These are phyloP conservation scores for Desmodesmus armatus DNA, from an alignment of 139 green algal genomes.

Conservation along the genomic window DNA sequence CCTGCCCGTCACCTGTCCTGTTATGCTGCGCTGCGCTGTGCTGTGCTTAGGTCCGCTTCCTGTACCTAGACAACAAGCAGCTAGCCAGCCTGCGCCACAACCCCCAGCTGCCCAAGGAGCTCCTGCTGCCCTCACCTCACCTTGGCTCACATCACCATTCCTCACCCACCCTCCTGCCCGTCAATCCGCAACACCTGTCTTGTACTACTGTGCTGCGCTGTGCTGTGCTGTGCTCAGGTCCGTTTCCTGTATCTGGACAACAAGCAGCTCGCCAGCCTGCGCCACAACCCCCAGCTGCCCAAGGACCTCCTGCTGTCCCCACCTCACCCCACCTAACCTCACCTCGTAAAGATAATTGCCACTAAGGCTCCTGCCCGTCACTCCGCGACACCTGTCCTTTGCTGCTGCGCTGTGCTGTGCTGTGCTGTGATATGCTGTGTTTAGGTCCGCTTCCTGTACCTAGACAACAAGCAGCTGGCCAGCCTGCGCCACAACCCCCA, in stretches of 20 bases:
- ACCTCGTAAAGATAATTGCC: no score
- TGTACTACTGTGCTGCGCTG: no score
- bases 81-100: neutral
- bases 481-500: neutral
- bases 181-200: neutral
- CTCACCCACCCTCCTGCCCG: no score
- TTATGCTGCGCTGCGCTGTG: no score
- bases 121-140: conserved; percentile 39
- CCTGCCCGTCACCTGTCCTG: no score
- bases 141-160: no score
- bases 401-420: neutral
- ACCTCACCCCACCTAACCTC: no score
- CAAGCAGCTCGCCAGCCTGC: conserved; percentile 6
- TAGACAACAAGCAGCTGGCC: conserved; percentile 41
- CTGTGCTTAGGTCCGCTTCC: conserved; percentile 47
- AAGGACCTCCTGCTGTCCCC: conserved; percentile 29
- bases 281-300: neutral
- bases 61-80: conserved; percentile 51
- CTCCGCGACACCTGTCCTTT: neutral
- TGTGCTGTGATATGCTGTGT: neutral
- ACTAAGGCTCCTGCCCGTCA: neutral
- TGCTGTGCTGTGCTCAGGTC: conserved; percentile 34
- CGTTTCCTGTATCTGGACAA: conserved; percentile 56
- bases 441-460: conserved; percentile 53
- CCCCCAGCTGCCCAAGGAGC: conserved; percentile 8